A percentile compares a stretch with the other conserved stretches of the same genome.
phyloP scores from a whole-genome alignment of 257 asterid species.

The Scutellaria minor region DNA sequence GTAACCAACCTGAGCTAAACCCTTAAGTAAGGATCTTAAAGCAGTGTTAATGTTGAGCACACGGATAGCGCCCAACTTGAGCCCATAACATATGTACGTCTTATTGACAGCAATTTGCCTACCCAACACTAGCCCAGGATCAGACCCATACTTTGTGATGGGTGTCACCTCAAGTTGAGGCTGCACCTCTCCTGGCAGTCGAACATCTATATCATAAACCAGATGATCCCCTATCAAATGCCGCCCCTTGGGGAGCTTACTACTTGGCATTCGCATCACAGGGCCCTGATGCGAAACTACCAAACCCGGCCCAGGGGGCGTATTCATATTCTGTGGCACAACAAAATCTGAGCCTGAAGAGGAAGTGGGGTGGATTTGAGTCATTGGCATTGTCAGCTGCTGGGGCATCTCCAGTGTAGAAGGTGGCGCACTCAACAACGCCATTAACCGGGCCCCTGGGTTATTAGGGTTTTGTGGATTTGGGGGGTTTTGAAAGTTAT shows the following conservation, averaged over 20 bases:
- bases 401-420: constrained; percentile 48
- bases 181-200: constrained; percentile 89
- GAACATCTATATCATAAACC: constrained; percentile 77
- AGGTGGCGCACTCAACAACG: constrained; percentile 81
- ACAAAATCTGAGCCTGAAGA: constrained; percentile 71
- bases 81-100: constrained; percentile 90
- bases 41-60: constrained; percentile 96
- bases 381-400: constrained; percentile 47
- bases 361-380: constrained; percentile 61
- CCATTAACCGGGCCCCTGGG: constrained; percentile 87
- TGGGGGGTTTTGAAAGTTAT: constrained; percentile 47
- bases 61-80: constrained; percentile 85
- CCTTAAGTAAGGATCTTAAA: constrained; percentile 91
- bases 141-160: constrained; percentile 91
- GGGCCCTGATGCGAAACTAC: constrained; percentile 55
- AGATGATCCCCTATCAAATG: constrained; percentile 71
- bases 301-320: constrained; percentile 51
- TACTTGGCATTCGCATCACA: constrained; percentile 81
- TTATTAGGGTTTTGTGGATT: constrained; percentile 51
- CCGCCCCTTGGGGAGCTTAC: constrained; percentile 92
- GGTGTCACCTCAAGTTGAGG: constrained; percentile 99
- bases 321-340: constrained; percentile 40
- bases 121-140: constrained; percentile 92
- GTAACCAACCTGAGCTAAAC: constrained; percentile 78
- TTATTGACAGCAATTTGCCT: constrained; percentile 96